Evolutionary conservation across 805 yeast genomes (phyloP).

Genomic region (Schizosaccharomyces octosporus): DNA sequence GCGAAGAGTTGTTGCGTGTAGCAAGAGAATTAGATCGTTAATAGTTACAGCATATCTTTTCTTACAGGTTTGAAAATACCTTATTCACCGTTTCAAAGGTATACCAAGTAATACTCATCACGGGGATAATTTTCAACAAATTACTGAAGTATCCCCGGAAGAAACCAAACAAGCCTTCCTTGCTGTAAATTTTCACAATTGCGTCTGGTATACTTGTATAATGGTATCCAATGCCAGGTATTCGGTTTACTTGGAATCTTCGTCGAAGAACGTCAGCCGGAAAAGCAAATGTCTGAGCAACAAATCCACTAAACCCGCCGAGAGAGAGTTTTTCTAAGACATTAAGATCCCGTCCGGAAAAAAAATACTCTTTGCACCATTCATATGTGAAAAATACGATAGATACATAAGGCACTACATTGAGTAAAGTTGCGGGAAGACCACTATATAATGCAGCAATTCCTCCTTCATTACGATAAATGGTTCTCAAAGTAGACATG

Average conservation of each 20-base stretch:
- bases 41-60: background rate
- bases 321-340: constrained; percentile 37
- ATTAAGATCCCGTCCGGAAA: constrained; percentile 13
- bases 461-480: constrained; percentile 65
- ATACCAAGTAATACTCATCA: constrained; percentile 91
- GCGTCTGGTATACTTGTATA: constrained; percentile 63
- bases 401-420: constrained; percentile 92
- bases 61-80: background rate
- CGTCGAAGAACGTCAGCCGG: constrained; percentile 79
- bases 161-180: constrained; percentile 54
- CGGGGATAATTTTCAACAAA: constrained; percentile 56
- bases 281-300: constrained; percentile 67
- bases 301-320: constrained; percentile 72
- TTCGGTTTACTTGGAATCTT: constrained; percentile 70
- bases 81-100: constrained; percentile 31
- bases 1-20: no score
- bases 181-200: constrained; percentile 33
- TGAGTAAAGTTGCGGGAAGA: constrained; percentile 66
- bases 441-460: constrained; percentile 58
- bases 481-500: constrained; percentile 10
- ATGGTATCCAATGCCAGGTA: constrained; percentile 60
- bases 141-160: constrained; percentile 25
- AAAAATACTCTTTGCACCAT: constrained; percentile 35
- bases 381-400: constrained; percentile 81
- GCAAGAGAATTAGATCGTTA: no score